Percentiles rank a stretch among this genome's conserved stretches.
Conservation (phyloP, 2,329 filamentous ascomycete genomes). For the Monosporascus cannonballus region DNA sequence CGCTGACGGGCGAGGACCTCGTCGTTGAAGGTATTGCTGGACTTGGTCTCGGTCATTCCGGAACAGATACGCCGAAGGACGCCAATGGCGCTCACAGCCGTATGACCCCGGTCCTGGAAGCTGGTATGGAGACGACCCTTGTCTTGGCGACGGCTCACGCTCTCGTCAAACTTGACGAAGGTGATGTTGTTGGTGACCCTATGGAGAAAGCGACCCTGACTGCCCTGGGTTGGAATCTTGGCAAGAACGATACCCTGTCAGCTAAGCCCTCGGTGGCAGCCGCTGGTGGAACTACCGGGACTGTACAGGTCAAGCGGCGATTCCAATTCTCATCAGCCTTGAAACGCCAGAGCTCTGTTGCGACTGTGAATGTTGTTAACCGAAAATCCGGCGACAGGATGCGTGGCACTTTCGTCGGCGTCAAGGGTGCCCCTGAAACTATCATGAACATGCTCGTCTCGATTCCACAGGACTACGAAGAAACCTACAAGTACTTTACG, state of each 20-base stretch:
- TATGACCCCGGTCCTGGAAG: conserved; percentile 64
- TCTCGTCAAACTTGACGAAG: conserved; percentile 91
- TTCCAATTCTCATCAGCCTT: conserved; percentile 98
- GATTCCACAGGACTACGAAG: conserved; percentile 83
- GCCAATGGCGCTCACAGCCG: conserved; percentile 77
- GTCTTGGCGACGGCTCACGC: conserved; percentile 94
- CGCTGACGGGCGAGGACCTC: conserved; percentile 89
- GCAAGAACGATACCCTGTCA: conserved; percentile 76
- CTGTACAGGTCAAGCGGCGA: conserved; percentile 88
- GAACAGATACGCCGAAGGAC: conserved; percentile 60
- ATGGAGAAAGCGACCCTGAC: conserved; percentile 96
- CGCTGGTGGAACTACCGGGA: conserved; percentile 53
- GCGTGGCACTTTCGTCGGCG: conserved; percentile 84
- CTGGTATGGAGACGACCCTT: conserved; percentile 77
- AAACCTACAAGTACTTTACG: conserved; percentile 98
- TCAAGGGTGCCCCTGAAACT: conserved; percentile 96
- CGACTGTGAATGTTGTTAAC: conserved; percentile 70
- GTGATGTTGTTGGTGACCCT: conserved; percentile 93
- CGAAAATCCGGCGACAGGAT: conserved; percentile 67
- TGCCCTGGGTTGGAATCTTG: conserved; percentile 89
- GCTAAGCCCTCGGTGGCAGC: conserved; percentile 51
- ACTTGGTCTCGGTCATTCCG: conserved; percentile 64
- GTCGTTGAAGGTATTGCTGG: conserved; percentile 97
- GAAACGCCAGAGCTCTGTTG: conserved; percentile 92
- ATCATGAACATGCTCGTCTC: conserved; percentile 87